Evolutionary conservation across 352 stramenopile genomes (phyloP), one percentile per base, ranked within the genome.

Genomic region (Pythium plurisporium): DNA sequence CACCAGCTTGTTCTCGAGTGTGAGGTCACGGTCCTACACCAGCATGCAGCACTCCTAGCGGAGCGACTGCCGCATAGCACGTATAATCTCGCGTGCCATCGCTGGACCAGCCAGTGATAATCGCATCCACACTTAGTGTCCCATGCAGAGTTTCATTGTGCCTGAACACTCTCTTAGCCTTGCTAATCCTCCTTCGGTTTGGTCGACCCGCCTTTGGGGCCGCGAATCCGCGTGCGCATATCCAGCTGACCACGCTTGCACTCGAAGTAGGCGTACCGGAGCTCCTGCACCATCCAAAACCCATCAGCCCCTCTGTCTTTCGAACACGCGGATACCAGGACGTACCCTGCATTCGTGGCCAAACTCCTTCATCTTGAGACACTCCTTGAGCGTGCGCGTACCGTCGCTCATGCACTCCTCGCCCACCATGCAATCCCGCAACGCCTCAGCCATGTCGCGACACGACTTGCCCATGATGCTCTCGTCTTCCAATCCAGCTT

Each of bases 231-330:
- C 54, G 82, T 85, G n/a, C 82, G 76, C 82, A 93, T 93, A 55
- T 93, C 82, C 52, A 93, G 49, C 22, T 93, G 82, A 22, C 82
- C 82, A 20, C 82, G 82, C 58, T 87, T 91, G 72, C 82, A 93
- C 67, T 93, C 82, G 64, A 93, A 93, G 62, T 93, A 93, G 22
- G 82, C 80, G 37, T 85, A 67, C 6, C 82, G 82, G 29, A 86
- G 86, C 44, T 85, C 79, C 82, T 92, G 22, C 9, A 22, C n/a
- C 15, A 26, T 29, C 1, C 2, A 47, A 5, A 41, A n/a, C n/a
- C n/a, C n/a, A n/a, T 3, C 27, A 19, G 17, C 41, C 31, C 27
- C 17, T 29, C 3, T 19, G 36, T 19, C 14, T 4, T n/a, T n/a
- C n/a, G n/a, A n/a, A n/a, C n/a, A n/a, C n/a, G n/a, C n/a, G n/a